A percentile compares a stretch with the other conserved stretches of the same genome.
These are phyloP conservation scores for Eragrostis nindensis DNA, from an alignment of 176 grass and related monocot species.

Conservation along the genomic window DNA sequence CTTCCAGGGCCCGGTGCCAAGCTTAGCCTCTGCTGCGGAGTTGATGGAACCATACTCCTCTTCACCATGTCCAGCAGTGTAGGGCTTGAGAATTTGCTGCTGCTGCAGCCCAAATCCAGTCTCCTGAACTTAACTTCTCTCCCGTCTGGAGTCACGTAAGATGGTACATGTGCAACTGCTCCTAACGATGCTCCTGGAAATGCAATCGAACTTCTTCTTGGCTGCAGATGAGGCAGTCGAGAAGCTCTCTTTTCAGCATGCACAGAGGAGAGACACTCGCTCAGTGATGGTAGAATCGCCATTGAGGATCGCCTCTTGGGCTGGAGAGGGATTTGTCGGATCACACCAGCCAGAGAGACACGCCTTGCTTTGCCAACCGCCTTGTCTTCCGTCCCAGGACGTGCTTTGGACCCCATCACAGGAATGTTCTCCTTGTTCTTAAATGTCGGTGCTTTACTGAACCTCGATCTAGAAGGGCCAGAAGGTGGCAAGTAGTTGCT, in stretches of 20 bases:
- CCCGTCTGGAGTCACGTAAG: constrained; percentile 56
- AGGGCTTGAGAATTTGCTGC: constrained; percentile 81
- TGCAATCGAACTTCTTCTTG: constrained; percentile 46
- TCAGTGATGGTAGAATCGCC: constrained; percentile 48
- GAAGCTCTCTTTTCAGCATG: constrained; percentile 50
- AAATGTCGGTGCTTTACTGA: constrained; percentile 18
- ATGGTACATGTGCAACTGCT: constrained; percentile 12
- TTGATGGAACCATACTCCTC: constrained; percentile 37
- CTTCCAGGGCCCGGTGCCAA: constrained; percentile 42
- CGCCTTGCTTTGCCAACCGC: constrained; percentile 62
- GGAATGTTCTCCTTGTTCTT: constrained; percentile 80
- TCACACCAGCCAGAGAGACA: constrained; percentile 55
- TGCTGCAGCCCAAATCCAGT: constrained; percentile 40
- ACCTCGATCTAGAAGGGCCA: constrained; percentile 49
- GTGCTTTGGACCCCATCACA: constrained; percentile 33
- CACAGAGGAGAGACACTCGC: constrained; percentile 41
- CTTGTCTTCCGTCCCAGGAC: constrained; percentile 33
- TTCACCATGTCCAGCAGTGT: constrained; percentile 48
- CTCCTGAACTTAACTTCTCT: constrained; percentile 39
- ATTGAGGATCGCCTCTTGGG: constrained; percentile 76
- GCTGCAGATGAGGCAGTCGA: constrained; percentile 48
- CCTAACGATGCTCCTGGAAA: constrained; percentile 43
- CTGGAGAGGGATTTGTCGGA: constrained; percentile 64
- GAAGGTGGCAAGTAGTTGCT: constrained; percentile 47
- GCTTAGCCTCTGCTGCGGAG: constrained; percentile 44